Conservation (phyloP, 1,284 basidiomycete genomes). For the Heterobasidion parviporum region DNA sequence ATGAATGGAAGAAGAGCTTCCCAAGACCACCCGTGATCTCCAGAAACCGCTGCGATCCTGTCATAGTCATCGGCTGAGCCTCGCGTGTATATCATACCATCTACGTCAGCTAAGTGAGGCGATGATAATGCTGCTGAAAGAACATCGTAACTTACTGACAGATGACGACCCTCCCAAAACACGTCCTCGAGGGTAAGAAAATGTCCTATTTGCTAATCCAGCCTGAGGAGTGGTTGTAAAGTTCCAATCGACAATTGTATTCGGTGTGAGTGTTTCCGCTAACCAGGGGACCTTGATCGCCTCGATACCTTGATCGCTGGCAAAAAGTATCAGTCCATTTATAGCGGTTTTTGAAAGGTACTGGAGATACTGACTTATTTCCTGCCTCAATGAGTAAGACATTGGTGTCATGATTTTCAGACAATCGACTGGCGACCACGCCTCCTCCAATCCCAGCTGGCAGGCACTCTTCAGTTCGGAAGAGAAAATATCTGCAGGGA, state of each 20-base stretch:
- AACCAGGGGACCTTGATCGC: slow-evolving; percentile 1
- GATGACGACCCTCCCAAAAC: slow-evolving; percentile 30
- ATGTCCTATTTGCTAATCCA: slow-evolving; percentile 4
- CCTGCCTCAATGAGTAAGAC: slow-evolving; percentile 18
- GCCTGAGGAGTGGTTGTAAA: slow-evolving; percentile 24
- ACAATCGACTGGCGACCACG: slow-evolving; percentile 13
- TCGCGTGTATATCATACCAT: slow-evolving; percentile 20
- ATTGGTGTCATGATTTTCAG: slow-evolving; percentile 9
- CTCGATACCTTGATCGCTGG: neutral
- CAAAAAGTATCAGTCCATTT: neutral
- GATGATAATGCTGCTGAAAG: neutral
- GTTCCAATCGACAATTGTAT: neutral
- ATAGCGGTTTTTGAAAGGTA: neutral
- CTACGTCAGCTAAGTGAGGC: slow-evolving; percentile 3
- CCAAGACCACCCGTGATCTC: slow-evolving; percentile 25
- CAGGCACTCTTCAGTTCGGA: too few relatives aligned
- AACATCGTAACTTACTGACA: slow-evolving; percentile 7
- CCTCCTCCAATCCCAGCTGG: slow-evolving; percentile 11
- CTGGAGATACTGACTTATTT: neutral
- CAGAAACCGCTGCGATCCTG: slow-evolving; percentile 16
- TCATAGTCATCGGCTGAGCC: slow-evolving; percentile 22
- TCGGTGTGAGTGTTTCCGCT: neutral
- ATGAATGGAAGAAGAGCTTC: slow-evolving; percentile 13
- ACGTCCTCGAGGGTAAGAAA: slow-evolving; percentile 25
- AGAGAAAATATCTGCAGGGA: neutral